Conservation (phyloP, 805 yeast species). For the Suhomyces vadensis region DNA sequence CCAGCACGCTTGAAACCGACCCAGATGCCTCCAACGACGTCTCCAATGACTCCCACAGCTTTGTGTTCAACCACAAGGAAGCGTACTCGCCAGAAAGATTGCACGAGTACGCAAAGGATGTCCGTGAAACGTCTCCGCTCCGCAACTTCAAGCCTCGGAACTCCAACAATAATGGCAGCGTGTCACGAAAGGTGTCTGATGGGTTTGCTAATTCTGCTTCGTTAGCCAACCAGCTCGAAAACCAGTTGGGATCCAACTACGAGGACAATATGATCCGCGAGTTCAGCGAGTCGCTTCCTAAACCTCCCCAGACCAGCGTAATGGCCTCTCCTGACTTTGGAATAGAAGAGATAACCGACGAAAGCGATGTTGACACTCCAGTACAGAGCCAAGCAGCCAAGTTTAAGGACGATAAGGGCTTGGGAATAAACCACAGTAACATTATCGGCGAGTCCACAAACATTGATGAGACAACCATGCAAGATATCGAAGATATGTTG, state of each 20-base stretch:
- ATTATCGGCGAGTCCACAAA: slow-evolving; percentile 19
- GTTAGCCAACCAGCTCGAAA: slow-evolving; percentile 25
- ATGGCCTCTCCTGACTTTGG: slow-evolving; percentile 31
- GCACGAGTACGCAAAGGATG: slow-evolving; percentile 25
- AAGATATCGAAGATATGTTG: slow-evolving; percentile 42
- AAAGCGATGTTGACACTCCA: slow-evolving; percentile 20
- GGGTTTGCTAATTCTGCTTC: slow-evolving; percentile 30
- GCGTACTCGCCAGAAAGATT: slow-evolving; percentile 15
- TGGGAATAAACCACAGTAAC: slow-evolving; percentile 9
- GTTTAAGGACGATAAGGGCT: slow-evolving; percentile 5
- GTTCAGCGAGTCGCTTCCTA: slow-evolving; percentile 6
- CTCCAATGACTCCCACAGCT: slow-evolving; percentile 16
- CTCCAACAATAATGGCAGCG: slow-evolving; percentile 2
- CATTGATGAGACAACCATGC: slow-evolving; percentile 22
- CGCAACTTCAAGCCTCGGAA: slow-evolving; percentile 18
- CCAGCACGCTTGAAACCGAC: no score
- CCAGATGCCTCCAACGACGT: background rate
- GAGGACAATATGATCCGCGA: slow-evolving; percentile 2
- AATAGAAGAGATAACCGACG: slow-evolving; percentile 37
- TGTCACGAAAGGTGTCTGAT: slow-evolving; percentile 22
- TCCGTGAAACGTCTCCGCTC: slow-evolving; percentile 25
- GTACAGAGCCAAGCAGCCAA: background rate
- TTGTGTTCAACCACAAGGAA: slow-evolving; percentile 14
- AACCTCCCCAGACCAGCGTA: slow-evolving; percentile 7
- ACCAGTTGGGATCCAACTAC: slow-evolving; percentile 12